Percentiles rank a stretch among this genome's conserved stretches.
Conservation (phyloP, 805 yeast genomes). For the Citeromyces nyonsensis region DNA sequence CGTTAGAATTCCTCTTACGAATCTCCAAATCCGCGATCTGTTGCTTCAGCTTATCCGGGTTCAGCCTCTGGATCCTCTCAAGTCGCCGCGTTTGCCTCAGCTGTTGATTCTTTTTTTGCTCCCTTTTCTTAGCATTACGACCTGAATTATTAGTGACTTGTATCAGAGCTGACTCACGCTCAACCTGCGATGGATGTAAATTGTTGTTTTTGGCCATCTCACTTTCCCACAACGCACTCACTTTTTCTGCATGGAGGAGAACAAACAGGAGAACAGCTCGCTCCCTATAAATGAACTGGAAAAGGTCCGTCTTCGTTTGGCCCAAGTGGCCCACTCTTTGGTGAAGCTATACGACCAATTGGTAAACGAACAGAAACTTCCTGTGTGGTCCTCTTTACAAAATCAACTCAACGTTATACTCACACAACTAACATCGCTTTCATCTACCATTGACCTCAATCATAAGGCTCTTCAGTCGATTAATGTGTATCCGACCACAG, state of each 20-base stretch:
- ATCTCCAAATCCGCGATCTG: slow-evolving; percentile 10
- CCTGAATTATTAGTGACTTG: slow-evolving; percentile 2
- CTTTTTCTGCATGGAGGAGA: too few relatives aligned
- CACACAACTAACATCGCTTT: slow-evolving; percentile 71
- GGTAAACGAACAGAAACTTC: slow-evolving; percentile 19
- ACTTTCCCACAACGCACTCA: too few relatives aligned
- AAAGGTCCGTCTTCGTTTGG: slow-evolving; percentile 41
- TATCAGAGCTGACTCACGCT: slow-evolving; percentile 5
- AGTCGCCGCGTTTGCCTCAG: slow-evolving; percentile 8
- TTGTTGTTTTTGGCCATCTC: slow-evolving; percentile 6
- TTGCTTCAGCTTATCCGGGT: slow-evolving; percentile 8
- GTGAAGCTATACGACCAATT: slow-evolving; percentile 39
- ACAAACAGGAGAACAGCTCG: too few relatives aligned
- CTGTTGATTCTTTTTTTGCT: slow-evolving; percentile 10
- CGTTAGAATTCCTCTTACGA: slow-evolving; percentile 15
- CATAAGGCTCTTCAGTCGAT: slow-evolving; percentile 44
- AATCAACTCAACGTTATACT: slow-evolving; percentile 72
- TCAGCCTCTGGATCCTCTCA: slow-evolving; percentile 9
- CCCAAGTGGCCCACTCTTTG: slow-evolving; percentile 49
- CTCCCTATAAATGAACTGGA: slow-evolving; percentile 52
- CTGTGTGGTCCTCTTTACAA: slow-evolving; percentile 54
- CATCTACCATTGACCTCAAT: slow-evolving; percentile 48
- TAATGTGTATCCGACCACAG: slow-evolving; percentile 71
- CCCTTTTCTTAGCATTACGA: slow-evolving; percentile 8
- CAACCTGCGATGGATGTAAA: slow-evolving; percentile 9